Base-by-base conservation (phyloP, 1,284 basidiomycete species). In the Caloboletus inedulis region DNA sequence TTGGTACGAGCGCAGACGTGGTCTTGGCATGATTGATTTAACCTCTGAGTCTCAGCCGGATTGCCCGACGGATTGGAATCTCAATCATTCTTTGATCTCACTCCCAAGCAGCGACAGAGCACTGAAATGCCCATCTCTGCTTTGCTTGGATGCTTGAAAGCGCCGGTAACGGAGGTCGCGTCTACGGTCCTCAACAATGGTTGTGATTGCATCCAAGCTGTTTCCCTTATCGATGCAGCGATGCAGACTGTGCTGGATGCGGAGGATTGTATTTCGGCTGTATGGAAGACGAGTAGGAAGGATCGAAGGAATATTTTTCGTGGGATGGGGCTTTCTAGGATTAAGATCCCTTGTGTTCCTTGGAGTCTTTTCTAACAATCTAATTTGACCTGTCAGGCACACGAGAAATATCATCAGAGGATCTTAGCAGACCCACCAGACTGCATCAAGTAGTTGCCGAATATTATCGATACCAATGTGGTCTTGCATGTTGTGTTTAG, bases 231-330 rank as follows among this genome's bases (percentile, higher is more conserved):
- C 18, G 36, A 49, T 14, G 46, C 36, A 21, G 34, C 46, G 25
- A 51, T 51, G 49, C 50, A 40, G 46, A 41, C 50, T 6, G 50
- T 49, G 18, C 25, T 51, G 14, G 31, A 29, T 2, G 50, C 46
- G 2, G 14, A 51, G 13, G 50, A 49, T 13, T 51, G 46, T 13
- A 29, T 12, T 10, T n/a, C 37, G 2, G 37, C 45, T 12, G 31
- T 21, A 8, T 51, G 50, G 50, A 51, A 35, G 31, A 51, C 31
- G 18, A 35, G 5, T 12, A 19, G n/a, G n/a, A n/a, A n/a, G n/a
- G n/a, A n/a, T n/a, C 4, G 1, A 21, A 49, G 10, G 31, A 5
- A 13, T 34, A 19, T 41, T 51, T 29, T 29, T 48, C 25, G 49
- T 51, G 3, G 49, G 49, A 34, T 51, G 49, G 49, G 16, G 12